Percentiles rank a stretch among this genome's conserved stretches.
phyloP scores from a whole-genome alignment of 1,139 yeast species.

The Kodamaea ohmeri region DNA sequence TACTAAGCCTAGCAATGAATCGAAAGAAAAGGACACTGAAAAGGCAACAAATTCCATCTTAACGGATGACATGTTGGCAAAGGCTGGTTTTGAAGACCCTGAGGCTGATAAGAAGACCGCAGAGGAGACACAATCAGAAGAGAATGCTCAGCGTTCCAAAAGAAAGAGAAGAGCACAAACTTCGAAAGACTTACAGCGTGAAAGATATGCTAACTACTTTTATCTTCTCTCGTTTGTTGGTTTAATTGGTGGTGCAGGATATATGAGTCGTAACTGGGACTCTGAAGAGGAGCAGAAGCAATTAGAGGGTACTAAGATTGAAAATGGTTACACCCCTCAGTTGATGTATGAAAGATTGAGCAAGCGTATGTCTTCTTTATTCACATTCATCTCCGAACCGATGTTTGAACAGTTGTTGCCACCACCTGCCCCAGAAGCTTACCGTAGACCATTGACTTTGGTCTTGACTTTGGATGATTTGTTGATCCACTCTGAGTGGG shows the following conservation, averaged over 20 bases:
- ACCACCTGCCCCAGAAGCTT: conserved; percentile 83
- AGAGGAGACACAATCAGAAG: conserved; percentile 12
- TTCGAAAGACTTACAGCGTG: conserved; percentile 55
- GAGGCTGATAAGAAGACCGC: conserved; percentile 14
- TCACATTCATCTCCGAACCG: conserved; percentile 89
- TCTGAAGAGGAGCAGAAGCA: conserved; percentile 63
- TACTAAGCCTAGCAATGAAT: conserved; percentile 15
- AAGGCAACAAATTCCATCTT: conserved; percentile 51
- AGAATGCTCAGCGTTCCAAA: conserved; percentile 19
- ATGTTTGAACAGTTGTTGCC: conserved; percentile 90
- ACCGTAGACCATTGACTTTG: conserved; percentile 87
- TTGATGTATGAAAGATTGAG: conserved; percentile 65
- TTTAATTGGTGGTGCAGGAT: conserved; percentile 64
- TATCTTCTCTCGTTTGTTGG: conserved; percentile 62
- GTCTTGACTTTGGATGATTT: conserved; percentile 88
- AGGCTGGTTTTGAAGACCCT: conserved; percentile 71
- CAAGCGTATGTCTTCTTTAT: conserved; percentile 70
- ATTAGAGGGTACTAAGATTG: conserved; percentile 48
- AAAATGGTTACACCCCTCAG: conserved; percentile 68
- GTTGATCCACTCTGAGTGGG: conserved; percentile 89
- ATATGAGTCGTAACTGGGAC: conserved; percentile 86
- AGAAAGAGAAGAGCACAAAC: conserved; percentile 61
- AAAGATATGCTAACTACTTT: conserved; percentile 66
- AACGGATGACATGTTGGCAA: conserved; percentile 76
- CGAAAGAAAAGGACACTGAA: conserved; percentile 21